Evolutionary conservation across 2,329 filamentous ascomycete genomes (phyloP), one percentile per base, ranked within the genome.

Genomic region (Graphium sp.): DNA sequence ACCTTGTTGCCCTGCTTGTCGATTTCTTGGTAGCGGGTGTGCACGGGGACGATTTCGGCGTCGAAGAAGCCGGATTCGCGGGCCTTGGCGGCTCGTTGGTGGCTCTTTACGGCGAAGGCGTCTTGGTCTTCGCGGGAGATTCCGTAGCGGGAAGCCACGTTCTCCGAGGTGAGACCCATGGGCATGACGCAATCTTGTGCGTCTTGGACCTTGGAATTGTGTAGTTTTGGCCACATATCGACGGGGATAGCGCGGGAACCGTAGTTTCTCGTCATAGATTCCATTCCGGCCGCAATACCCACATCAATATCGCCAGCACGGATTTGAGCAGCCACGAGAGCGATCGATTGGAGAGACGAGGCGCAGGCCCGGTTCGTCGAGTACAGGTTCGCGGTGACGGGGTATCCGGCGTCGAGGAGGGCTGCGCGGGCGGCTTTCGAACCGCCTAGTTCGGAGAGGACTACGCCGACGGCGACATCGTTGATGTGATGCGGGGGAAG

Each of bases 241-340:
- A 73, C 74, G 0, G 85, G 85, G 24, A 94, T 89, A n/a, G 85
- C 85, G 32, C 73, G 61, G 16, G 61, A 71, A 29, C 75, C 84
- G 52, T 94, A 94, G 55, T 93, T 93, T 38, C 77, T 59, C 37
- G 82, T 92, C 85, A 94, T 94, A 55, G 78, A 87, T 65, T 94
- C 85, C 80, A 91, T 93, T 18, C 85, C 85, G 2, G 80, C 85
- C 7, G 74, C 85, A 35, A 94, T 71, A 34, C 82, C 85, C 0
- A 65, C 60, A 35, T 74, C 66, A 29, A 87, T 77, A 40, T 69
- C 66, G 2, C 79, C 83, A 0, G 66, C 61, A n/a, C 71, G 66
- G 40, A 94, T 89, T 36, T 75, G 64, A 32, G 77, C 72, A 5
- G 80, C 78, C 4, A 92, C 61, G 10, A 62, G 56, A 2, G 82